These are phyloP conservation scores for Alternaria brassicae DNA, from an alignment of 2,329 filamentous ascomycete genomes.

Conservation along the genomic window DNA sequence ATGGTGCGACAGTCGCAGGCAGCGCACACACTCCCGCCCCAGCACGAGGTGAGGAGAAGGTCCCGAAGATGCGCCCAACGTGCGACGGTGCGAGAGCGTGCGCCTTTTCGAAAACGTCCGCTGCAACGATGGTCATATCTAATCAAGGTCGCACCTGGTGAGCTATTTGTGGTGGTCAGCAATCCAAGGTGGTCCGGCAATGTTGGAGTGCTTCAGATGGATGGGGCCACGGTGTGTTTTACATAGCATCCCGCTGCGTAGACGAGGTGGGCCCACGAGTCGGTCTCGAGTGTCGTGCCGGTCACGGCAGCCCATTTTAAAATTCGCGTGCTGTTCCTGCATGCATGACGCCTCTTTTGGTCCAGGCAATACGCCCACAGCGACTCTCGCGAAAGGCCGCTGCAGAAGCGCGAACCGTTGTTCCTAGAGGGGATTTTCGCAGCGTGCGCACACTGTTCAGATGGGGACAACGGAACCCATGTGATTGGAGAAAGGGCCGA, in stretches of 20 bases:
- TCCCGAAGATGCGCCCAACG: slow-evolving; percentile 8
- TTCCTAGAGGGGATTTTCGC: not conserved
- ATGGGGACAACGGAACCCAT: not conserved
- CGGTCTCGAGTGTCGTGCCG: slow-evolving; percentile 20
- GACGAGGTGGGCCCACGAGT: slow-evolving; percentile 28
- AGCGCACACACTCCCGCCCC: slow-evolving; percentile 39
- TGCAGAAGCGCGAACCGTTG: not conserved
- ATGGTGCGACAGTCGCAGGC: slow-evolving; percentile 43
- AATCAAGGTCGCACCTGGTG: not conserved
- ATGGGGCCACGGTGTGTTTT: slow-evolving; percentile 29
- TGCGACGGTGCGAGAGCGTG: slow-evolving; percentile 1
- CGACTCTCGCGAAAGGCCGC: slow-evolving; percentile 1
- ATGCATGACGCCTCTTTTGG: slow-evolving; percentile 22
- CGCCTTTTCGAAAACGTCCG: not conserved
- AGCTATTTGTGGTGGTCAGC: slow-evolving; percentile 18
- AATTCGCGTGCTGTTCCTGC: slow-evolving; percentile 21
- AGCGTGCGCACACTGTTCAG: not conserved
- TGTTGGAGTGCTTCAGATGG: slow-evolving; percentile 19
- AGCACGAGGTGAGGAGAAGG: slow-evolving; percentile 32
- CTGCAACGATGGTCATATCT: not conserved
- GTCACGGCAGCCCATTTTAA: slow-evolving; percentile 28
- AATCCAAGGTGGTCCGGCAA: slow-evolving; percentile 4
- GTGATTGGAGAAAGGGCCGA: not conserved
- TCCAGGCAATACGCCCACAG: slow-evolving; percentile 19
- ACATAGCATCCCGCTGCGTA: slow-evolving; percentile 19